Base-by-base conservation (phyloP, 768 basidiomycete genomes). In the Serendipita sp. region DNA sequence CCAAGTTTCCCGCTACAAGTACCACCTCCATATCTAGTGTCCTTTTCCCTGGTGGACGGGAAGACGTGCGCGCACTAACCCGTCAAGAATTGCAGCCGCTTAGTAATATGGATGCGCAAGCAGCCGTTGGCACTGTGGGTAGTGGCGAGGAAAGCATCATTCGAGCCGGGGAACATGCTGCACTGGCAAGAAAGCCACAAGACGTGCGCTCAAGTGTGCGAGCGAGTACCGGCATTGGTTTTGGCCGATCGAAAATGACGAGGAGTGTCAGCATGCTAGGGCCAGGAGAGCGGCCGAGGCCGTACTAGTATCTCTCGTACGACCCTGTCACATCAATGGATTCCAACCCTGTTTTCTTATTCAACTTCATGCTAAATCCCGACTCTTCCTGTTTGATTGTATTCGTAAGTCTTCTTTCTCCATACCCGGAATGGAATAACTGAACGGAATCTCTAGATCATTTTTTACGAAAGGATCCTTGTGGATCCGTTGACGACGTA, bases 241-340 rank as follows among this genome's bases (percentile, higher is more conserved):
- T 37, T 60, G 56, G 56, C 10, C 1, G 35, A 4, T 24, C 56
- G 18, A 24, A 35, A 24, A 60, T 60, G 56, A 60, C 56, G 4
- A 24, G 56, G 7, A 60, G 56, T 60, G 32, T 60, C 56, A 60
- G 56, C 34, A 60, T 60, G 56, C 56, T 60, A 4, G 56, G 56
- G 10, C 56, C 56, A n/a, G 56, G 56, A 8, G 56, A 60, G 16
- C 16, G 35, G 8, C 56, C 24, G 28, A 24, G n/a, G 16, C 56
- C 56, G n/a, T 60, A 60, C 34, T 60, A 60, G 35, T 5, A 51
- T 11, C 45, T 24, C 24, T 24, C 24, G 24, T 24, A 24, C 24
- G 24, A 24, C 24, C 24, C 24, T 24, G 24, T 24, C 24, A 24
- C 24, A 24, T 24, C n/a, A n/a, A n/a, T 24, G 24, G 24, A 24